These are phyloP conservation scores for Geotrichum restrictum DNA, from an alignment of 1,139 yeast species.

Conservation along the genomic window DNA sequence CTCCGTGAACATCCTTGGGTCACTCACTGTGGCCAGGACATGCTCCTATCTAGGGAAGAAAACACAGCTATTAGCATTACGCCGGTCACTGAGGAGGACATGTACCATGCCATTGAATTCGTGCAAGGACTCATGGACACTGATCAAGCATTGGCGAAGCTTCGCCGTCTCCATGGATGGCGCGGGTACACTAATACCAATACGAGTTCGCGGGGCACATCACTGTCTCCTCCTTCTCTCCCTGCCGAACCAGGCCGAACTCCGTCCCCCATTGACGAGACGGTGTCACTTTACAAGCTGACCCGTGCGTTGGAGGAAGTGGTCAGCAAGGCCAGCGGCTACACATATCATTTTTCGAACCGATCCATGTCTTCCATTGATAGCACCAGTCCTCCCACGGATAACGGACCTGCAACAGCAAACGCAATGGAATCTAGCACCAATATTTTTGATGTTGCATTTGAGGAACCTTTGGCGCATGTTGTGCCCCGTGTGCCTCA, in stretches of 20 bases:
- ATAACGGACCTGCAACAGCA: background rate
- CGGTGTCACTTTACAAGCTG: slow-evolving; percentile 29
- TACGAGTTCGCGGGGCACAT: slow-evolving; percentile 2
- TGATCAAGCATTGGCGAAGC: slow-evolving; percentile 31
- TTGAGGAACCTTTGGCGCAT: slow-evolving; percentile 10
- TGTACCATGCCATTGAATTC: slow-evolving; percentile 39
- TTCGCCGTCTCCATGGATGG: slow-evolving; percentile 35
- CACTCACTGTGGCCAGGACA: slow-evolving; percentile 40
- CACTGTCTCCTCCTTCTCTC: slow-evolving; percentile 10
- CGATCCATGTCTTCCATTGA: slow-evolving; percentile 1
- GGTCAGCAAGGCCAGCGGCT: slow-evolving; percentile 16
- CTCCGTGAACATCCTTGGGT: slow-evolving; percentile 62
- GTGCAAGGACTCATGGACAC: slow-evolving; percentile 32
- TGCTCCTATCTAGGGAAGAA: slow-evolving; percentile 38
- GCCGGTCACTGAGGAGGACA: slow-evolving; percentile 42
- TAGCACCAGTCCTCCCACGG: background rate
- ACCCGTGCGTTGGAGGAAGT: slow-evolving; percentile 37
- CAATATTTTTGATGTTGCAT: slow-evolving; percentile 14
- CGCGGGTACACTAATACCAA: slow-evolving; percentile 22
- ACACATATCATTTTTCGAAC: background rate
- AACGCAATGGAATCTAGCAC: background rate
- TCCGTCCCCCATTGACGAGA: slow-evolving; percentile 23
- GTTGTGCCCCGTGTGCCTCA: no score
- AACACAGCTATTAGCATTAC: slow-evolving; percentile 37
- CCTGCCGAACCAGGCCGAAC: slow-evolving; percentile 14